Evolutionary conservation across 306 rosid species (phyloP).

Genomic region (Macrotyloma uniflorum): DNA sequence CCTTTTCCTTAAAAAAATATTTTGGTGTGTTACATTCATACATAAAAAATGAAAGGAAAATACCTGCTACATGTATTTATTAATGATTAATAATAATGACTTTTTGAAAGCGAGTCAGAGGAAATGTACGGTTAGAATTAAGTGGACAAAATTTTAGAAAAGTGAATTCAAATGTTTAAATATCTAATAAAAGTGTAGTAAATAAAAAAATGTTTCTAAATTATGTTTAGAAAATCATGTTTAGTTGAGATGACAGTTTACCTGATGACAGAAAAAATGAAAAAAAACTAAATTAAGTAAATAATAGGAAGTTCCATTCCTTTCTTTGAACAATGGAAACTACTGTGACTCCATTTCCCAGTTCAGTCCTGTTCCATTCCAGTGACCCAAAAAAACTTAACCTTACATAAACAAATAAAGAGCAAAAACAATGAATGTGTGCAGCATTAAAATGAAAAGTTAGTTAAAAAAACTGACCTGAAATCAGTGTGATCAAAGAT

Average conservation of each 20-base stretch:
- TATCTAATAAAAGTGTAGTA: not conserved
- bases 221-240: not conserved
- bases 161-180: not conserved
- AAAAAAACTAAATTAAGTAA: not conserved
- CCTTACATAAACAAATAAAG: not conserved
- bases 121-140: not conserved
- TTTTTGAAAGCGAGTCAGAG: not conserved
- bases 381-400: not conserved
- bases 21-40: not conserved
- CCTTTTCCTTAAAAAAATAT: not conserved
- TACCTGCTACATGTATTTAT: not conserved
- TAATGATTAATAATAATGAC: not conserved
- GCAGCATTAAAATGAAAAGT: not conserved
- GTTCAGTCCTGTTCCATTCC: not conserved
- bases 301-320: not conserved
- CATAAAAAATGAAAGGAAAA: not conserved
- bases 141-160: too few species aligned
- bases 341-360: not conserved
- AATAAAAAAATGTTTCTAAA: not conserved
- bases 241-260: not conserved
- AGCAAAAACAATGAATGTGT: not conserved
- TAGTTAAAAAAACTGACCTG: slow-evolving; percentile 47
- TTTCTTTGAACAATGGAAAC: not conserved
- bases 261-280: not conserved
- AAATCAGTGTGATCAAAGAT: slow-evolving; percentile 82